Evolutionary conservation across 495 filamentous ascomycete species (phyloP).

Genomic region (Podospora fimiseda): DNA sequence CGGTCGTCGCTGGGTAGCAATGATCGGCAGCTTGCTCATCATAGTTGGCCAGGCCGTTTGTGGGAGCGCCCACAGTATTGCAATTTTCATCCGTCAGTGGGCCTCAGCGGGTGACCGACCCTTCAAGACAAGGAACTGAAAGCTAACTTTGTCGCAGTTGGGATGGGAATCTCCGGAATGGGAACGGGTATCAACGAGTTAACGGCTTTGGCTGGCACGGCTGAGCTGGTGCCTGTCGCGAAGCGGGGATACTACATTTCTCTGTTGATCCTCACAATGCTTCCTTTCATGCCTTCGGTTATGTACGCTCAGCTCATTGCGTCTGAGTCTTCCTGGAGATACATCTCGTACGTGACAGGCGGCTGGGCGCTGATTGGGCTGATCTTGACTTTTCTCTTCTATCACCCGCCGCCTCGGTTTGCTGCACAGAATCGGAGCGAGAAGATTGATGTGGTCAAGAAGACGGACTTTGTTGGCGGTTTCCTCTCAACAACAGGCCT

Average conservation of each 20-base stretch:
- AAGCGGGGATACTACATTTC: constrained; percentile 66
- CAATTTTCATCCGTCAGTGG: constrained; percentile 60
- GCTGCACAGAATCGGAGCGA: constrained; percentile 46
- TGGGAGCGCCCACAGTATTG: constrained; percentile 59
- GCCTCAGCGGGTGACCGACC: no score
- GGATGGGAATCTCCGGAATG: constrained; percentile 13
- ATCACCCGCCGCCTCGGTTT: constrained; percentile 57
- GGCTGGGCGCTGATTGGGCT: constrained; percentile 58
- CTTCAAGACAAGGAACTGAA: neutral
- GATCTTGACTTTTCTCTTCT: constrained; percentile 56
- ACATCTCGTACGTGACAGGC: constrained; percentile 54
- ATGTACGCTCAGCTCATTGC: constrained; percentile 67
- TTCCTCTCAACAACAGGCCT: constrained; percentile 60
- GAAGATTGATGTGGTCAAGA: constrained; percentile 44
- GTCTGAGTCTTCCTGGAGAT: constrained; percentile 53
- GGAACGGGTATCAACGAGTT: constrained; percentile 21
- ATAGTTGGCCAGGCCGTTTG: constrained; percentile 62
- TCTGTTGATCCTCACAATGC: constrained; percentile 58
- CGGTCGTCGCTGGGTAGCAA: constrained; percentile 61
- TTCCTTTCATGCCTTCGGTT: constrained; percentile 63
- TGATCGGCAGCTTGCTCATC: constrained; percentile 52
- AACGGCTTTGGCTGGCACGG: constrained; percentile 43
- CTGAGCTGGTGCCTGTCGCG: constrained; percentile 61
- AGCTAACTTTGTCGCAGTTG: constrained; percentile 18
- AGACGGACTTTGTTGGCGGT: constrained; percentile 62